Conservation (phyloP, 2,329 filamentous ascomycete genomes). For the Colletotrichum eremochloae region DNA sequence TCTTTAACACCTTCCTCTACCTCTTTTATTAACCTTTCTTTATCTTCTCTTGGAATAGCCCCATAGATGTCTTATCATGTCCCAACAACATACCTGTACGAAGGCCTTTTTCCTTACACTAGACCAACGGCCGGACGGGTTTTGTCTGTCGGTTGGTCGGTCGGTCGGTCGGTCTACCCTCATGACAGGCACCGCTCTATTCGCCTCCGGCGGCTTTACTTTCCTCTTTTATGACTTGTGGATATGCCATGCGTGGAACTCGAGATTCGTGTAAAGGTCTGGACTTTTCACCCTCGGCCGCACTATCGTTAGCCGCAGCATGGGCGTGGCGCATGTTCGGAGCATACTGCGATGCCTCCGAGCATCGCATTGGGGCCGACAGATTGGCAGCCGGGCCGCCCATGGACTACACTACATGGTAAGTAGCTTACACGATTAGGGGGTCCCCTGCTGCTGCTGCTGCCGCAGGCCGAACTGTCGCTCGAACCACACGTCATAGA, state of each 20-base stretch:
- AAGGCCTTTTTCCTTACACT: constrained; percentile 12
- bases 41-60: not conserved
- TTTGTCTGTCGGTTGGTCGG: not conserved
- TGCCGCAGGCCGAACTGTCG: not conserved
- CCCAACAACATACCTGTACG: not conserved
- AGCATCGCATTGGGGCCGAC: constrained; percentile 18
- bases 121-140: not conserved
- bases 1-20: not conserved
- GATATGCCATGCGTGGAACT: not conserved
- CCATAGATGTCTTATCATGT: not conserved
- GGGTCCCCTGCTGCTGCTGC: not conserved
- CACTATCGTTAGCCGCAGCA: not conserved
- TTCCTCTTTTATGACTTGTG: not conserved
- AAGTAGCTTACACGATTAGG: not conserved
- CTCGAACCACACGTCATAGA: constrained; percentile 24
- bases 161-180: not conserved
- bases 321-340: not conserved
- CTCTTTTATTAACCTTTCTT: not conserved
- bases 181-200: not conserved
- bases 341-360: not conserved
- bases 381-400: constrained; percentile 9
- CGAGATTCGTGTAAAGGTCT: not conserved
- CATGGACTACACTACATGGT: not conserved
- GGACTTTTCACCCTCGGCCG: not conserved
- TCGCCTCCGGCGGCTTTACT: not conserved